These are phyloP conservation scores for Leccinum variicolor DNA, from an alignment of 768 basidiomycete species.

Conservation along the genomic window DNA sequence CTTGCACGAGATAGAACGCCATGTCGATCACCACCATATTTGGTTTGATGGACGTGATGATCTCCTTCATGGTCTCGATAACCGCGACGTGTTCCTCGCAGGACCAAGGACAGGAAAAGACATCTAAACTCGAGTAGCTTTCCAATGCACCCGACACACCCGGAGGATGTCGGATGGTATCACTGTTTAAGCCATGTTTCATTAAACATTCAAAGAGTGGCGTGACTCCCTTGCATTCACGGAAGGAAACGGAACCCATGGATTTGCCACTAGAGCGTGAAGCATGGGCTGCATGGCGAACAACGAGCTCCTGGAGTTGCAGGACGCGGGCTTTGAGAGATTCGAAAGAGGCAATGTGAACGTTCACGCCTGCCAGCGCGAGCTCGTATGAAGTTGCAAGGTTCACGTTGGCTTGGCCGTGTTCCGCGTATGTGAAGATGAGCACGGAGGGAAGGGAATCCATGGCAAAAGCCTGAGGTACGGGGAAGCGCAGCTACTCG, in stretches of 20 bases:
- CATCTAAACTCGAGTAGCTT: not conserved
- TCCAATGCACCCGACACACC: slow-evolving; percentile 1
- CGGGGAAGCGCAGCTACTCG: too few relatives aligned
- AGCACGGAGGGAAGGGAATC: not conserved
- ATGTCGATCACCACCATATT: slow-evolving; percentile 1
- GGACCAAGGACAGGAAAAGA: not conserved
- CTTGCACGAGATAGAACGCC: not conserved
- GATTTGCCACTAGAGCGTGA: too few relatives aligned
- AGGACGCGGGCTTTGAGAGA: not conserved
- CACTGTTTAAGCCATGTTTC: not conserved
- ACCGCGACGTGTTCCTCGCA: slow-evolving; percentile 4
- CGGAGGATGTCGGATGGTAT: not conserved
- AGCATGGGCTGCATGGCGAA: too few relatives aligned
- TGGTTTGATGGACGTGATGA: slow-evolving; percentile 3
- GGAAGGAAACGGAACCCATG: too few relatives aligned
- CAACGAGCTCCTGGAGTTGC: too few relatives aligned
- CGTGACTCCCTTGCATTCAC: too few relatives aligned
- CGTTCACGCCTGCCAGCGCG: not conserved
- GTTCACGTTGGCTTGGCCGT: not conserved
- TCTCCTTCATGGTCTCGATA: not conserved
- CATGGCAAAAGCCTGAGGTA: too few relatives aligned
- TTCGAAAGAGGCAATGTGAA: not conserved
- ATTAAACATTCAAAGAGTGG: not conserved
- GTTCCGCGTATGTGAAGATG: not conserved
- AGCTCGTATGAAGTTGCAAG: not conserved